Base-by-base conservation (phyloP, 495 filamentous ascomycete genomes). In the Talaromyces liani region DNA sequence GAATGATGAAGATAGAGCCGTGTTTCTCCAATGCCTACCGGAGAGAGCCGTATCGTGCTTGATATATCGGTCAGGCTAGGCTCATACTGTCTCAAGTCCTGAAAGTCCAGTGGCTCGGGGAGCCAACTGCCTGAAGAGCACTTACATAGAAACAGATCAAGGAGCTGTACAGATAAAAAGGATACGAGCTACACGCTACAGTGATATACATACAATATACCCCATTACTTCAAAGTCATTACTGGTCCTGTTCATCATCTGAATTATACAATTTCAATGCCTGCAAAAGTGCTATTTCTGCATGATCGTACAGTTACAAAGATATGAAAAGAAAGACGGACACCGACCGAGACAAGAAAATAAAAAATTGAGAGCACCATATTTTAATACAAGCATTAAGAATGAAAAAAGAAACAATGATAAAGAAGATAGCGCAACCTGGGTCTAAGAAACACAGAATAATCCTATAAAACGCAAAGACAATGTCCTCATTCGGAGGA, bases 261-360 rank as follows among this genome's bases (percentile, higher is more conserved):
- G 18, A 49, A 22, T 4, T 49, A 49, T 49, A 49, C 45, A 49
- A 49, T 20, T 41, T 20, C n/a, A 49, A 49, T 49, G 45, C 45
- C 45, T 49, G 51, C 20, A 55, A 55, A 1, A n/a, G 22, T 25
- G 51, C 68, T 69, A 75, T 68, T 60, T 73, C 73, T 72, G 70
- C 70, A 73, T 76, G 67, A 73, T 74, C 65, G 68, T 76, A 66
- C 68, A 68, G 68, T 68, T 66, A 70, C 65, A 67, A 9, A 49
- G 12, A 65, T 49, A 27, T 60, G 57, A 64, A 62, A 9, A 65
- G 59, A 62, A 61, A 65, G 56, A 64, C 27, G 47, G 27, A 61
- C 20, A 62, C 65, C 64, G 61, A 65, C 62, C 33, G 24, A 59
- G 60, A 59, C 61, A 63, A n/a, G 29, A 64, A 65, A 63, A 41